Percentiles rank a stretch among this genome's conserved stretches.
These are phyloP conservation scores for Pythium periplocum DNA, from an alignment of 352 stramenopile genomes.

Conservation along the genomic window DNA sequence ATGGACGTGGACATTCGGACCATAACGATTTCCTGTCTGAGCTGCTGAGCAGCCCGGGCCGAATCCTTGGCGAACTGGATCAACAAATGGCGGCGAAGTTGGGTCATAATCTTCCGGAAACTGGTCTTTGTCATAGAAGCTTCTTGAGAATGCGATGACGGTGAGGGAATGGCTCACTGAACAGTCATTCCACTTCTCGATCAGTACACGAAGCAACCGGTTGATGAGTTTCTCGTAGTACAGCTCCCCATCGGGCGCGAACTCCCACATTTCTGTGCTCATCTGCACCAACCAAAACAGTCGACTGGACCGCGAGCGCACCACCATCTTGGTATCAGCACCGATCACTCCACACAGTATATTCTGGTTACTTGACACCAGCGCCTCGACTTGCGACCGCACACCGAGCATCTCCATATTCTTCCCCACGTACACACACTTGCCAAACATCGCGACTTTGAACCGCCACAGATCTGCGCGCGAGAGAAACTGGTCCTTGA, in stretches of 20 bases:
- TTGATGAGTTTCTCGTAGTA: slow-evolving; percentile 92
- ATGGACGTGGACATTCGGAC: slow-evolving; percentile 61
- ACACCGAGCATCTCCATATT: slow-evolving; percentile 67
- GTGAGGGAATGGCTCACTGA: slow-evolving; percentile 89
- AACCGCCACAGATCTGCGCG: slow-evolving; percentile 88
- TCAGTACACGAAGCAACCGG: slow-evolving; percentile 61
- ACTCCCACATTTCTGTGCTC: slow-evolving; percentile 93
- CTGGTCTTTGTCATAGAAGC: slow-evolving; percentile 76
- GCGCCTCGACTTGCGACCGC: slow-evolving; percentile 88
- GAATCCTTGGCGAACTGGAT: slow-evolving; percentile 50
- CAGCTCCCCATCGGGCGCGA: slow-evolving; percentile 76
- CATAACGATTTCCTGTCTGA: slow-evolving; percentile 28
- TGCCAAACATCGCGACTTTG: slow-evolving; percentile 72
- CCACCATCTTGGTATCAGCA: slow-evolving; percentile 95
- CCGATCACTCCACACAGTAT: slow-evolving; percentile 92
- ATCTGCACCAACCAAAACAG: slow-evolving; percentile 99
- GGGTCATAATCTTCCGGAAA: slow-evolving; percentile 59
- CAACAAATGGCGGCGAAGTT: slow-evolving; percentile 26
- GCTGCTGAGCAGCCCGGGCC: slow-evolving; percentile 20
- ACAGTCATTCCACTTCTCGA: slow-evolving; percentile 81
- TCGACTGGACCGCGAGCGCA: slow-evolving; percentile 90
- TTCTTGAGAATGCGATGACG: slow-evolving; percentile 89
- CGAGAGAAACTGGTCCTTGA: slow-evolving; percentile 91
- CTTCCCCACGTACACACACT: slow-evolving; percentile 75
- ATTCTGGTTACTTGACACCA: slow-evolving; percentile 61